These are phyloP conservation scores for Talaromyces rugulosus DNA, from an alignment of 2,329 filamentous ascomycete genomes.

Conservation along the genomic window DNA sequence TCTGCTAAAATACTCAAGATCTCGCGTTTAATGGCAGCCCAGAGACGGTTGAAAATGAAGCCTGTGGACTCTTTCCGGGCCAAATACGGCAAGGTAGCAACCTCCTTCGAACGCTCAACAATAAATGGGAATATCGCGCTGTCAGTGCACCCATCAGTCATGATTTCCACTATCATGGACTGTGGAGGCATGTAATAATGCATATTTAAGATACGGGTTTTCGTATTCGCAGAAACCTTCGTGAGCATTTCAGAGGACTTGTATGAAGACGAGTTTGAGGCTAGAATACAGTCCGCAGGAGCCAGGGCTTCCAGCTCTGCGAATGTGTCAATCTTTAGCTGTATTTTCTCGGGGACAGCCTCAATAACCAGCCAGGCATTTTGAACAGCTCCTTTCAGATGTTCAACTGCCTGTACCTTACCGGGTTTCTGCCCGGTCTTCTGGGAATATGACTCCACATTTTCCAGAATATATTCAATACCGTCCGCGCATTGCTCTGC, in stretches of 20 bases:
- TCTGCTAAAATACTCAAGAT: conserved; percentile 47
- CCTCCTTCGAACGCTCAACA: conserved; percentile 35
- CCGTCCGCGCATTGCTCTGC: conserved; percentile 26
- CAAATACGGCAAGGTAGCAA: conserved; percentile 39
- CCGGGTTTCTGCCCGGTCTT: background rate
- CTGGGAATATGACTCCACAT: background rate
- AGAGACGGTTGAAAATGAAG: conserved; percentile 54
- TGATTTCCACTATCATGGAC: conserved; percentile 48
- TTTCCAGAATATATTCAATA: background rate
- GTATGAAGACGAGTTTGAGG: conserved; percentile 51
- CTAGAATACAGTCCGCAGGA: conserved; percentile 46
- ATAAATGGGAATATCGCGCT: conserved; percentile 45
- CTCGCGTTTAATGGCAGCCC: conserved; percentile 56
- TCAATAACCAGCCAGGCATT: conserved; percentile 3
- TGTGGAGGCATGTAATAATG: conserved; percentile 51
- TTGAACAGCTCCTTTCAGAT: background rate
- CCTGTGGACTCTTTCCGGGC: conserved; percentile 49
- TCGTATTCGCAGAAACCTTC: conserved; percentile 36
- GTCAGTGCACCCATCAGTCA: conserved; percentile 48
- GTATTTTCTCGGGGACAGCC: background rate
- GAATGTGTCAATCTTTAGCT: conserved; percentile 2
- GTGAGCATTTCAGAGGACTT: conserved; percentile 48
- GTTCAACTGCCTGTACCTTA: background rate
- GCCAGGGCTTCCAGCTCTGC: conserved; percentile 36
- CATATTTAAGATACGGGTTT: conserved; percentile 44